These are phyloP conservation scores for Pinus albicaulis DNA, from an alignment of 75 land plant species.

Conservation along the genomic window DNA sequence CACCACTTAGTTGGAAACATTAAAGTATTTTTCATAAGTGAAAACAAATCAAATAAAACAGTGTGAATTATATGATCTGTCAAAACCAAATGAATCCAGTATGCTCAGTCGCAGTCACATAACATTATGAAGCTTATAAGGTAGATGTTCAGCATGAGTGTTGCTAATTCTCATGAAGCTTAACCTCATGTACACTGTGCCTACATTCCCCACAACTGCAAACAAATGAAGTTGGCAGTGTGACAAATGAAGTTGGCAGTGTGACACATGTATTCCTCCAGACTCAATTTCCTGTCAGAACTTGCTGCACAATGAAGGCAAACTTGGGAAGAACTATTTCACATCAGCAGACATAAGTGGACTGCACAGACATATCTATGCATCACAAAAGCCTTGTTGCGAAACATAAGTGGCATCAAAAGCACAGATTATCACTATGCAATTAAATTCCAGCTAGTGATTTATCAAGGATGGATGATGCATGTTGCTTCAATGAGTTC, in stretches of 20 bases:
- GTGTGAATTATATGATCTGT: too few species aligned
- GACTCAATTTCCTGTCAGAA: slow-evolving; percentile 3
- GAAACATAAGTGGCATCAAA: too few species aligned
- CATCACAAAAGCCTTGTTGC: too few species aligned
- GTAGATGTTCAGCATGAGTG: background rate
- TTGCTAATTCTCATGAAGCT: background rate
- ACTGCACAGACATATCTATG: too few species aligned
- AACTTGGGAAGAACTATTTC: background rate
- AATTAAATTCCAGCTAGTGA: too few species aligned
- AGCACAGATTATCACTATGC: too few species aligned
- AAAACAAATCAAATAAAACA: slow-evolving; percentile 11
- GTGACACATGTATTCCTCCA: slow-evolving; percentile 14
- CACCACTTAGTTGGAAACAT: slow-evolving; percentile 17
- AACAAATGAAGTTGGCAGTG: slow-evolving; percentile 27
- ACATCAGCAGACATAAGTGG: too few species aligned
- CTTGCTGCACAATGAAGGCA: background rate
- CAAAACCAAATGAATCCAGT: too few species aligned
- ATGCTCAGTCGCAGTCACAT: too few species aligned
- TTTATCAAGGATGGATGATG: too few species aligned
- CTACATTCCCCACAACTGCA: slow-evolving; percentile 1
- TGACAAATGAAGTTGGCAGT: slow-evolving; percentile 26
- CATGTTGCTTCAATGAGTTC: too few species aligned
- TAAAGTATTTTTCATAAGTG: slow-evolving; percentile 41
- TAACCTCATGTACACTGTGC: slow-evolving; percentile 15
- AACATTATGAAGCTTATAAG: too few species aligned